A percentile compares a stretch with the other conserved stretches of the same genome.
Evolutionary conservation across 179 eudicot genomes (phyloP).

Genomic region (Gypsophila paniculata): DNA sequence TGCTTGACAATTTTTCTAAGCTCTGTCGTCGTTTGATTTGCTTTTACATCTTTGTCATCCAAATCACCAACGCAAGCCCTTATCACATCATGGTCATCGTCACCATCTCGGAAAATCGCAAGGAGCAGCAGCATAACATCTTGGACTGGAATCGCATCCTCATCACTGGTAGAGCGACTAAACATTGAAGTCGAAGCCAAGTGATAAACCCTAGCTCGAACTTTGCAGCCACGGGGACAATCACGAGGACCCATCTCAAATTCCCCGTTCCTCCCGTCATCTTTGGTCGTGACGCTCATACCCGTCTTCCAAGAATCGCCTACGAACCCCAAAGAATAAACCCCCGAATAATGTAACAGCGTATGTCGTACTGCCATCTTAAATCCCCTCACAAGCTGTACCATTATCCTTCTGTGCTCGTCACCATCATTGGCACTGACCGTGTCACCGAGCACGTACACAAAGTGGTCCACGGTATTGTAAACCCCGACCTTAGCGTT

Average conservation of each 20-base stretch:
- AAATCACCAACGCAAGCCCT: background rate
- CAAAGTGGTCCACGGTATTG: background rate
- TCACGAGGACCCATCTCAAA: background rate
- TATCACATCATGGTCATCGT: background rate
- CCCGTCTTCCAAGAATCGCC: background rate
- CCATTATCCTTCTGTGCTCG: background rate
- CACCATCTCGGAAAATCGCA: background rate
- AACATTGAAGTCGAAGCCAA: slow-evolving; percentile 7
- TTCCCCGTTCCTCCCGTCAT: slow-evolving; percentile 1
- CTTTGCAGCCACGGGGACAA: background rate
- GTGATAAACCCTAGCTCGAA: background rate
- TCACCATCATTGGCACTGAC: background rate
- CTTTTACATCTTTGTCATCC: background rate
- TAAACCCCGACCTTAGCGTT: background rate
- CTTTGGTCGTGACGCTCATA: background rate
- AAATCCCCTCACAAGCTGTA: background rate
- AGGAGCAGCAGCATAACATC: background rate
- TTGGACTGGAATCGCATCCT: background rate
- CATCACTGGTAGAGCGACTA: background rate
- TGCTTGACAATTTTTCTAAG: background rate
- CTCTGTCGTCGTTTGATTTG: background rate
- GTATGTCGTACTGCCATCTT: background rate
- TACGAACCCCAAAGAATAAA: background rate
- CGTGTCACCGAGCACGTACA: slow-evolving; percentile 3
- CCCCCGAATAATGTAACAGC: background rate